Percentiles rank a stretch among this genome's conserved stretches.
Evolutionary conservation across 768 basidiomycete genomes (phyloP).

Genomic region (Tephrocybe sp.): DNA sequence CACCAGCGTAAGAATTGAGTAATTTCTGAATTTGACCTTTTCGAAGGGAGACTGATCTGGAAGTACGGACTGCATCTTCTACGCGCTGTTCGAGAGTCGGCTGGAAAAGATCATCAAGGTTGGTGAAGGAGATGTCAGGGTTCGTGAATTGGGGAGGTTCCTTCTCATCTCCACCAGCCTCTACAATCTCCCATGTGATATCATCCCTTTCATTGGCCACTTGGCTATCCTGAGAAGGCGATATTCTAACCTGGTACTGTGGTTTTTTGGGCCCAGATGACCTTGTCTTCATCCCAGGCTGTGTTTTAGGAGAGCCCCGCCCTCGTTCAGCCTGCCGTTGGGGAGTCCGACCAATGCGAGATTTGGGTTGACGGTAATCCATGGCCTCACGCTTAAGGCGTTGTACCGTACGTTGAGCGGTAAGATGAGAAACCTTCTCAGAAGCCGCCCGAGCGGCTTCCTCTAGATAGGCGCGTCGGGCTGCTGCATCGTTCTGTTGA

Average conservation of each 20-base stretch:
- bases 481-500: not conserved
- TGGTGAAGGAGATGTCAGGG: slow-evolving; percentile 22
- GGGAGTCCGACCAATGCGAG: not conserved
- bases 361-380: not conserved
- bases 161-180: slow-evolving; percentile 20
- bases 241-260: not conserved
- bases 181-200: slow-evolving; percentile 19
- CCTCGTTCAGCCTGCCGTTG: not conserved
- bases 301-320: not conserved
- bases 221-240: slow-evolving; percentile 1
- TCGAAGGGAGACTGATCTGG: not conserved
- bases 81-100: slow-evolving; percentile 7
- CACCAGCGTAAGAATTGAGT: slow-evolving; percentile 37
- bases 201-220: slow-evolving; percentile 13
- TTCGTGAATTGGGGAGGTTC: slow-evolving; percentile 14
- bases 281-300: not conserved
- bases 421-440: slow-evolving; percentile 8
- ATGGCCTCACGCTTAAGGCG: slow-evolving; percentile 20
- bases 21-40: slow-evolving; percentile 8
- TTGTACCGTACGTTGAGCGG: slow-evolving; percentile 20
- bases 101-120: slow-evolving; percentile 24
- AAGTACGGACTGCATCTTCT: not conserved
- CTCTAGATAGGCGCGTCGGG: not conserved
- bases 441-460: not conserved
- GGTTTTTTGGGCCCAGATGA: not conserved